Evolutionary conservation across 257 asterid genomes (phyloP), one percentile per base, ranked within the genome.

Genomic region (Solanum ossicruentum): DNA sequence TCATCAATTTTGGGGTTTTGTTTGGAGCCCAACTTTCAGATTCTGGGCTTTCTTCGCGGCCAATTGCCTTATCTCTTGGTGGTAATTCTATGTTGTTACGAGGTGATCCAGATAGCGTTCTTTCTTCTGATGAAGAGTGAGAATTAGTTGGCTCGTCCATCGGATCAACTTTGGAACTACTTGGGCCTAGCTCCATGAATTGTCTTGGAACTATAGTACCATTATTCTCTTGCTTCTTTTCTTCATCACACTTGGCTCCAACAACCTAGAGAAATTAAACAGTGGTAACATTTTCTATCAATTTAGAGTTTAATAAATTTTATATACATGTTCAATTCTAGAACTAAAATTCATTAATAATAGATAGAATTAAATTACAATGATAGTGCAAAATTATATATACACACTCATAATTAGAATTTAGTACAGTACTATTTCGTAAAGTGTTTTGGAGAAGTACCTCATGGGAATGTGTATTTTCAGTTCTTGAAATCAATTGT

Each of bases 1-100:
- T 80, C 75, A 92, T 81, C 80, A 92, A 67, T 32, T 89, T 93
- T 0, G 92, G 87, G 43, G 86, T 87, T 83, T 94, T 96, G 12
- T 89, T 90, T 12, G 96, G 90, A 3, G 80, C 93, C 95, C 95
- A 94, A 26, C 92, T 89, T 23, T 97, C 93, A 1, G 98, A 94
- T 63, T 91, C 98, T 0, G 96, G 96, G 78, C 97, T 97, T 56
- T 92, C 97, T 20, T 93, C 98, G 11, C 97, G 89, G 4, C 87
- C 93, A 13, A 41, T 84, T 75, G 92, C 80, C 82, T 90, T 88
- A 71, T 87, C 86, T 39, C 77, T 85, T 12, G 89, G 72, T 8
- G 32, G 2, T 3, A 58, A 17, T 5, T 88, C 90, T 57, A 55
- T 80, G 9, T 85, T 93, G 84, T 84, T 85, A 0, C 78, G 88